Evolutionary conservation across 1,284 basidiomycete genomes (phyloP).

Genomic region (Irpex lacteus): DNA sequence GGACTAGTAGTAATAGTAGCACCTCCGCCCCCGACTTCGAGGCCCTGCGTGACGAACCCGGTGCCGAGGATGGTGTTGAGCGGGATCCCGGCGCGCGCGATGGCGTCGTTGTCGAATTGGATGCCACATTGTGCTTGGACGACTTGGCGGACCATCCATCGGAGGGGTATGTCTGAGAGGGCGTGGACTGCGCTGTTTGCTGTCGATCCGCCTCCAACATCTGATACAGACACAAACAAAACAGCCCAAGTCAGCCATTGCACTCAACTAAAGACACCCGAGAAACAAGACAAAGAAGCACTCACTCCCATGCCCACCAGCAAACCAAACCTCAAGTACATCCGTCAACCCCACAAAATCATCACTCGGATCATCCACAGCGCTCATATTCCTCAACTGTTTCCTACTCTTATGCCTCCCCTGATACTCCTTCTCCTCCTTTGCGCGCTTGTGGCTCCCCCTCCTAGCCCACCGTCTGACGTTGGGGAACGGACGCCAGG

Average conservation of each 20-base stretch:
- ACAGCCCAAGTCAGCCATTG: not conserved
- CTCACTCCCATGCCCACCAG: slow-evolving; percentile 30
- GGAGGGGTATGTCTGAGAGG: slow-evolving; percentile 61
- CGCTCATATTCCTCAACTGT: not conserved
- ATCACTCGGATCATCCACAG: slow-evolving; percentile 2
- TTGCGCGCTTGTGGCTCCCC: not conserved
- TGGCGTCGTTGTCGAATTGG: slow-evolving; percentile 42
- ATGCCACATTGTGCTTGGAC: slow-evolving; percentile 47
- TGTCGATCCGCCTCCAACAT: slow-evolving; percentile 67
- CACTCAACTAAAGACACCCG: not conserved
- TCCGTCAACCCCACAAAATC: slow-evolving; percentile 21
- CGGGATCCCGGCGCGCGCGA: slow-evolving; percentile 34
- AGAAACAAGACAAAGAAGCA: too few species aligned
- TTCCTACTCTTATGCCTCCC: not conserved
- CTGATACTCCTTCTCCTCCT: slow-evolving; percentile 1
- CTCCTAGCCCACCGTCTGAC: not conserved
- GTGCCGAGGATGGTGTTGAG: slow-evolving; percentile 4
- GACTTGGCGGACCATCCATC: slow-evolving; percentile 71
- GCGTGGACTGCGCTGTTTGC: slow-evolving; percentile 37
- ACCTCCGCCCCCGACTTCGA: too few species aligned
- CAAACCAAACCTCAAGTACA: slow-evolving; percentile 33
- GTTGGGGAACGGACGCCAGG: not conserved
- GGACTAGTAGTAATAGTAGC: too few species aligned
- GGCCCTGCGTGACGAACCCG: slow-evolving; percentile 17
- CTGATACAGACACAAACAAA: slow-evolving; percentile 30